A percentile compares a stretch with the other conserved stretches of the same genome.
phyloP scores from a whole-genome alignment of 108 stramenopile genomes.

The Phaeodactylum tricornutum region DNA sequence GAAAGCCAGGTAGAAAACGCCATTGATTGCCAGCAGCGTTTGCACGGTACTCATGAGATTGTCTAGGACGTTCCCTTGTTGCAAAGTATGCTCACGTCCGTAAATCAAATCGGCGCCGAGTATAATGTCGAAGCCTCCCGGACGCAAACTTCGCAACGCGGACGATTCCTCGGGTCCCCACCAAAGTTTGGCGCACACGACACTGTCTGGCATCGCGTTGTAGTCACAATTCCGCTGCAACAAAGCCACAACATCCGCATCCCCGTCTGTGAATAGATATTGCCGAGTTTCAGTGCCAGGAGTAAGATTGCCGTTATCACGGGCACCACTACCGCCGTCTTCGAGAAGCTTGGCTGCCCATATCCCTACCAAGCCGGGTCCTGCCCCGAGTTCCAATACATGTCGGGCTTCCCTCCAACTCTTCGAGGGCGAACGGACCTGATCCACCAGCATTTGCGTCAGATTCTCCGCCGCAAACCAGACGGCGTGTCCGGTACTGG shows the following conservation, averaged over 20 bases:
- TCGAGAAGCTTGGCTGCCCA: slow-evolving; percentile 3
- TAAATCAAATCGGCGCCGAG: slow-evolving; percentile 8
- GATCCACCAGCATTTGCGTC: no score
- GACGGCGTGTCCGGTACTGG: no score
- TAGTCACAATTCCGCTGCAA: slow-evolving; percentile 1
- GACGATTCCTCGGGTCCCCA: slow-evolving; percentile 1
- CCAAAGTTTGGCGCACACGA: neutral
- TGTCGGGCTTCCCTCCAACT: neutral
- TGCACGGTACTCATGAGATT: slow-evolving; percentile 1
- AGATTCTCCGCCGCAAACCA: no score
- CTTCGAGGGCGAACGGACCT: no score
- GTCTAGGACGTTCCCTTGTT: no score
- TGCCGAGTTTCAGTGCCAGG: neutral
- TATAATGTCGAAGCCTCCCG: slow-evolving; percentile 1
- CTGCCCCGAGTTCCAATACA: slow-evolving; percentile 6
- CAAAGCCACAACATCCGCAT: slow-evolving; percentile 2
- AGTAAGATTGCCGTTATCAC: neutral
- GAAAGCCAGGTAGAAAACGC: slow-evolving; percentile 3
- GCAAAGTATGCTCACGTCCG: neutral
- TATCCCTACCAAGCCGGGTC: slow-evolving; percentile 4
- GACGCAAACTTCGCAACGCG: neutral
- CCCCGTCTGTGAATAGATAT: slow-evolving; percentile 7
- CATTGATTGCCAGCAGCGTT: neutral
- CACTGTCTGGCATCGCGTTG: neutral
- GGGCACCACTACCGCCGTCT: neutral